A percentile compares a stretch with the other conserved stretches of the same genome.
Evolutionary conservation across 805 yeast genomes (phyloP).

Genomic region (Candida parachauliodes): DNA sequence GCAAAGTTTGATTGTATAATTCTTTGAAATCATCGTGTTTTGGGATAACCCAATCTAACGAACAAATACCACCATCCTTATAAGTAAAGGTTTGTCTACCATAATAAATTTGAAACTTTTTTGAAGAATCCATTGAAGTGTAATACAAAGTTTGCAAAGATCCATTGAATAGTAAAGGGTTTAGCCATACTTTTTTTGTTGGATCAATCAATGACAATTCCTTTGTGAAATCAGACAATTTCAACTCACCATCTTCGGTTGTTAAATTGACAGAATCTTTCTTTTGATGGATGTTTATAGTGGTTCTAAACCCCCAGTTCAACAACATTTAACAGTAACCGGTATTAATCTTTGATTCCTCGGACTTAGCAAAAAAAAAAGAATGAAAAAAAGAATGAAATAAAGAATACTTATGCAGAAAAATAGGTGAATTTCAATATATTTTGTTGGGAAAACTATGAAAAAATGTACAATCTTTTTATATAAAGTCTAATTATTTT

Average conservation of each 20-base stretch:
- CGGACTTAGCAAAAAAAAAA: neutral
- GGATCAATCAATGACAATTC: constrained; percentile 20
- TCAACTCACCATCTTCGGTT: constrained; percentile 9
- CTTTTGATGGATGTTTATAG: constrained; percentile 22
- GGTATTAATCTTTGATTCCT: neutral
- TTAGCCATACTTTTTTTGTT: constrained; percentile 44
- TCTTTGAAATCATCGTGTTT: constrained; percentile 22
- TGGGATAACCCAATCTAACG: constrained; percentile 69
- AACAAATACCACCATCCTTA: constrained; percentile 66
- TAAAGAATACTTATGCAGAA: neutral
- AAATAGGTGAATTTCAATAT: neutral
- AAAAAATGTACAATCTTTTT: neutral
- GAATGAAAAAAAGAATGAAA: constrained; percentile 1
- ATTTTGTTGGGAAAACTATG: no score
- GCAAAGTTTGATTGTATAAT: constrained; percentile 26
- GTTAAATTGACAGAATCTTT: constrained; percentile 15
- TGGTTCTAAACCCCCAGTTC: constrained; percentile 39
- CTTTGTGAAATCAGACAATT: constrained; percentile 15
- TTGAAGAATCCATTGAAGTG: constrained; percentile 49
- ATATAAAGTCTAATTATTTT: neutral
- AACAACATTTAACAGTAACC: constrained; percentile 13
- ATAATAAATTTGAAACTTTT: constrained; percentile 56
- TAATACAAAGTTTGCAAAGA: constrained; percentile 75
- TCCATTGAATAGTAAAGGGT: constrained; percentile 68
- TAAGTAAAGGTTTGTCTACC: constrained; percentile 64